Base-by-base conservation (phyloP, 768 basidiomycete species). In the Mycena belliarum region DNA sequence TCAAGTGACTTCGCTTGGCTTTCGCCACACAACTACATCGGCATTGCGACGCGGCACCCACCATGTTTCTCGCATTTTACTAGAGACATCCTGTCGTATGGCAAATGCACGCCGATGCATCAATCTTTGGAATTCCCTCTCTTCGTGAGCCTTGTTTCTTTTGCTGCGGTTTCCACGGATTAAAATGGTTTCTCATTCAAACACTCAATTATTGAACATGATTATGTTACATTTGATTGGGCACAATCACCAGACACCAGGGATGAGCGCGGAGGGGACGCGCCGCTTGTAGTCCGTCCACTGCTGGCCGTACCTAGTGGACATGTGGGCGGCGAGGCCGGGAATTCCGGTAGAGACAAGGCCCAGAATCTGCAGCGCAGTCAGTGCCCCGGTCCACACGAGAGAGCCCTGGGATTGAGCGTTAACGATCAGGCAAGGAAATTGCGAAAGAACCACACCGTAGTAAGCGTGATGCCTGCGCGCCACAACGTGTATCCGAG, bases 401-500 rank as follows among this genome's bases (percentile, higher is more conserved):
- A 63, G 49, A 3, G 57, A 59, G 20, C 57, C 61, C 61, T 63
- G 35, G 11, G 33, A n/a, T 29, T 6, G 29, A n/a, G 29, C 2
- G n/a, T 33, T 20, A 15, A 18, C 18, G 2, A 32, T 32, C 12
- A 3, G 9, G 0, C 8, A 6, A 16, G 10, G 18, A 23, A 21
- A 53, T 8, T 21, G 46, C 6, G 35, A 21, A 14, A 4, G 16
- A 35, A 38, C 50, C 49, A 41, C 4, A 63, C 61, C 4, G 61
- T 56, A 4, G 66, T 52, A 10, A 67, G 55, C 4, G 65, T 63
- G 37, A 63, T 67, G 14, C 68, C 69, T 3, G 55, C 44, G 37
- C 65, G 57, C 67, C 68, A 67, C 49, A 70, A 54, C 18, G 55
- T 49, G 41, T 67, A 67, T 9, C 69, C 69, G 8, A 61, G 58